Evolutionary conservation across 495 filamentous ascomycete genomes (phyloP).

Genomic region (Terfezia claveryi): DNA sequence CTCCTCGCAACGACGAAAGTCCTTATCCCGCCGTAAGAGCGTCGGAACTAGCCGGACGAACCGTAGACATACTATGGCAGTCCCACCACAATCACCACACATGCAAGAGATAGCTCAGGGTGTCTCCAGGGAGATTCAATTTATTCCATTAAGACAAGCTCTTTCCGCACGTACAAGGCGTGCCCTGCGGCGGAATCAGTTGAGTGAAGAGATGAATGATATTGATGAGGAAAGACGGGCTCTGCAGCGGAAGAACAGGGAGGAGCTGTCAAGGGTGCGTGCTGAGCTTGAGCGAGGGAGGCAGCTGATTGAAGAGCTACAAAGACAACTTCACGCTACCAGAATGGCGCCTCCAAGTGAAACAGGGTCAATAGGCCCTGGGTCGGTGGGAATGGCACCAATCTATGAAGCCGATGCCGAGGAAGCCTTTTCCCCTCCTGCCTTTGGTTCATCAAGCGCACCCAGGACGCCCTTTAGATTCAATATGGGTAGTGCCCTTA

Average conservation of each 20-base stretch:
- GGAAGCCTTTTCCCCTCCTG: not conserved
- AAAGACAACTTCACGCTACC: constrained; percentile 11
- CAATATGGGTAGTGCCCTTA: not conserved
- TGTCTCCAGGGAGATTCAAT: constrained; percentile 27
- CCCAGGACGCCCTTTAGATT: not conserved
- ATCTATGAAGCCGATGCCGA: not conserved
- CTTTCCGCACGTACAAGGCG: constrained; percentile 36
- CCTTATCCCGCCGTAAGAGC: not conserved
- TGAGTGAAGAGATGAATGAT: constrained; percentile 42
- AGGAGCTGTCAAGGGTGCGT: constrained; percentile 19
- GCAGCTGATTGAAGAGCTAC: constrained; percentile 12
- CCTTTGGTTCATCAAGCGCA: not conserved
- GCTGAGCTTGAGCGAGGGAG: constrained; percentile 24
- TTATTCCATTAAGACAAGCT: constrained; percentile 35
- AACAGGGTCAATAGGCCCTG: constrained; percentile 6
- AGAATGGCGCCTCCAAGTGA: constrained; percentile 15
- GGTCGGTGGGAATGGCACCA: constrained; percentile 7
- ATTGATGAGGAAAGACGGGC: constrained; percentile 30
- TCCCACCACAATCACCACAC: constrained; percentile 1
- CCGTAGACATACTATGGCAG: constrained; percentile 16
- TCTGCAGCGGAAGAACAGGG: constrained; percentile 24
- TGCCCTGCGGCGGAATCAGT: constrained; percentile 37
- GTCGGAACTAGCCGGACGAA: not conserved
- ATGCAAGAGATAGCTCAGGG: constrained; percentile 2
- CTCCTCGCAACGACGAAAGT: too few relatives aligned